phyloP scores from a whole-genome alignment of 2,329 filamentous ascomycete species.

The Magnaporthiopsis poae region DNA sequence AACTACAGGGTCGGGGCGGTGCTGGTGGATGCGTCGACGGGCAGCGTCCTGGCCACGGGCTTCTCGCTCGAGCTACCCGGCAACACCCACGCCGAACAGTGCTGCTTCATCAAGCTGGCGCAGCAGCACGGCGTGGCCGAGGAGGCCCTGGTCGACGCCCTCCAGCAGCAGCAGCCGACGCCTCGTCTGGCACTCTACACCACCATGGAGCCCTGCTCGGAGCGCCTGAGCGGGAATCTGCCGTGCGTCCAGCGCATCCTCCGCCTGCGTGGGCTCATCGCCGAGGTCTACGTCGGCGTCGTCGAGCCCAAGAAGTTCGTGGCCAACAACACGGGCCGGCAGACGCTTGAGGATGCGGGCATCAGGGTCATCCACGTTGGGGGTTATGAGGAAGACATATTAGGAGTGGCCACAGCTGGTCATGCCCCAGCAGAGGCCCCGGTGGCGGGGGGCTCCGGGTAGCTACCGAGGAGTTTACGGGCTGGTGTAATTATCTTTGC shows the following conservation, averaged over 20 bases:
- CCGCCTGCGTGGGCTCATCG: conserved; percentile 50
- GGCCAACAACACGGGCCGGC: conserved; percentile 64
- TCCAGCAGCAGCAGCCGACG: conserved; percentile 26
- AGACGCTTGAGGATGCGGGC: conserved; percentile 59
- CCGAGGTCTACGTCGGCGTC: conserved; percentile 76
- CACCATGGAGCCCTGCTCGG: conserved; percentile 78
- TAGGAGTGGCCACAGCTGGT: conserved; percentile 73
- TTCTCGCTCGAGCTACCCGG: conserved; percentile 84
- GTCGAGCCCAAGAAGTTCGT: conserved; percentile 87
- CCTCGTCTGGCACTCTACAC: conserved; percentile 64
- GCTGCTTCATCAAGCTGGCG: conserved; percentile 68
- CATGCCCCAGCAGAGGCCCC: conserved; percentile 35
- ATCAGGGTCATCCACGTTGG: conserved; percentile 62
- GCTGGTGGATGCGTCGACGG: conserved; percentile 51
- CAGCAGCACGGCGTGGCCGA: conserved; percentile 38
- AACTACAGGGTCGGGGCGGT: conserved; percentile 94
- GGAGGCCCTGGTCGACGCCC: conserved; percentile 39
- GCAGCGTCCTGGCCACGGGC: conserved; percentile 62
- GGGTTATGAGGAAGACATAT: conserved; percentile 71
- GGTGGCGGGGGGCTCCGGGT: neutral
- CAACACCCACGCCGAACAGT: conserved; percentile 95
- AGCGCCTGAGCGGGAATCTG: conserved; percentile 62
- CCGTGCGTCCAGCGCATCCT: conserved; percentile 75
- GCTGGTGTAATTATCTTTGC: neutral
- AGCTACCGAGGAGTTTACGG: neutral